Evolutionary conservation across 495 filamentous ascomycete genomes (phyloP).

Genomic region (Clohesyomyces aquaticus): DNA sequence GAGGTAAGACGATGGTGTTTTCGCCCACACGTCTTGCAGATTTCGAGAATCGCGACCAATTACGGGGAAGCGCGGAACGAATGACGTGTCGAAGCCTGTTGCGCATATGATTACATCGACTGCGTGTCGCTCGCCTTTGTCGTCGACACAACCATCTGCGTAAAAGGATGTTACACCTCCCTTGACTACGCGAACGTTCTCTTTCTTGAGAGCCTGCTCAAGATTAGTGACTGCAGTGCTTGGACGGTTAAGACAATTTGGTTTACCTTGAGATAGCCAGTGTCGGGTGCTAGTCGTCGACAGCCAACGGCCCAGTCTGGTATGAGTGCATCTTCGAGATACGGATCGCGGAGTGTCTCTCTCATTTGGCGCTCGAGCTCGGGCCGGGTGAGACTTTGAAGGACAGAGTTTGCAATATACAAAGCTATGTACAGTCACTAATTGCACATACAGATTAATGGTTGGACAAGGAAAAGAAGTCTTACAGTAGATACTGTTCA

Average conservation of each 20-base stretch:
- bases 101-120: slow-evolving; percentile 29
- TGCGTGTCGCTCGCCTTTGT: slow-evolving; percentile 3
- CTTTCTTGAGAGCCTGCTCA: too few relatives aligned
- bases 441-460: too few relatives aligned
- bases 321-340: slow-evolving; percentile 5
- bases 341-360: background rate
- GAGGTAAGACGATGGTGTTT: too few relatives aligned
- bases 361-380: slow-evolving; percentile 3
- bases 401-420: background rate
- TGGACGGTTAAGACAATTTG: too few relatives aligned
- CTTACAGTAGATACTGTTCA: slow-evolving; percentile 14
- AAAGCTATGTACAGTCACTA: too few relatives aligned
- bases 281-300: slow-evolving; percentile 20
- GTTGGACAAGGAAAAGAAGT: too few relatives aligned
- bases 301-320: slow-evolving; percentile 14
- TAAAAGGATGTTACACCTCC: background rate
- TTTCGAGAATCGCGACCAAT: slow-evolving; percentile 4
- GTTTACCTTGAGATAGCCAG: slow-evolving; percentile 20
- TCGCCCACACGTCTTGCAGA: too few relatives aligned
- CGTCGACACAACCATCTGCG: background rate
- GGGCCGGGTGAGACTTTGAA: background rate
- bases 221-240: too few relatives aligned
- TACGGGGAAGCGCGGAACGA: slow-evolving; percentile 18
- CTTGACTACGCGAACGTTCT: slow-evolving; percentile 6
- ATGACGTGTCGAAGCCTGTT: slow-evolving; percentile 31